Evolutionary conservation across 1,139 yeast genomes (phyloP), one percentile per base, ranked within the genome.

Genomic region (Suhomyces guaymorum): DNA sequence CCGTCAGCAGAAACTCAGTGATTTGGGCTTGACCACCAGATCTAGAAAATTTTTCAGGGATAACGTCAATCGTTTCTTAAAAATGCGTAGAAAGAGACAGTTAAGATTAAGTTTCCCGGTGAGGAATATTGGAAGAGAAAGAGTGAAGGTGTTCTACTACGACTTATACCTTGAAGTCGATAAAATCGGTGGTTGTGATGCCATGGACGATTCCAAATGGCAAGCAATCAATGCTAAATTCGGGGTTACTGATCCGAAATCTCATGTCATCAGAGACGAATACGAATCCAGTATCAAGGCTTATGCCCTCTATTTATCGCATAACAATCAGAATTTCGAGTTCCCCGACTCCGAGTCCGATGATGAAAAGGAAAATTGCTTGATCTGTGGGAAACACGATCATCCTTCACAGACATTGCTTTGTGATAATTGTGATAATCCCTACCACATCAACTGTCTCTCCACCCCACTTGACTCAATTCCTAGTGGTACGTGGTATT

Each of bases 371-470:
- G 53, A 50, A 16, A 63, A 59, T 37, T 82, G 90, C 47, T 55
- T 70, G 26, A 50, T 79, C 3, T 83, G 95, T 52, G 71, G 74
- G 5, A 57, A 58, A 11, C 65, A 67, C 39, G 70, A 72, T 33
- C 62, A 71, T 14, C 82, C 83, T 0, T 59, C 66, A 1, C 58
- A 66, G 13, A 77, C 81, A 4, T 58, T 84, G 15, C 56, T 78
- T 6, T 86, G 95, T 54, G 88, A 82, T 44, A 82, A 83, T 25
- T 89, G 97, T 55, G 80, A 82, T 41, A 72, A 73, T 33, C 73
- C 77, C 1, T 87, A 64, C 56, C 96, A 89, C 54, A 66, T 69
- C 59, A 57, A 63, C 27, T 87, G 96, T 51, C 61, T 87, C n/a
- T 9, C 61, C 64, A 1, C 78, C 83, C 1, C 78, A 79, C 1